These are phyloP conservation scores for Moesziomyces globuligerus DNA, from an alignment of 1,284 basidiomycete genomes.

Conservation along the genomic window DNA sequence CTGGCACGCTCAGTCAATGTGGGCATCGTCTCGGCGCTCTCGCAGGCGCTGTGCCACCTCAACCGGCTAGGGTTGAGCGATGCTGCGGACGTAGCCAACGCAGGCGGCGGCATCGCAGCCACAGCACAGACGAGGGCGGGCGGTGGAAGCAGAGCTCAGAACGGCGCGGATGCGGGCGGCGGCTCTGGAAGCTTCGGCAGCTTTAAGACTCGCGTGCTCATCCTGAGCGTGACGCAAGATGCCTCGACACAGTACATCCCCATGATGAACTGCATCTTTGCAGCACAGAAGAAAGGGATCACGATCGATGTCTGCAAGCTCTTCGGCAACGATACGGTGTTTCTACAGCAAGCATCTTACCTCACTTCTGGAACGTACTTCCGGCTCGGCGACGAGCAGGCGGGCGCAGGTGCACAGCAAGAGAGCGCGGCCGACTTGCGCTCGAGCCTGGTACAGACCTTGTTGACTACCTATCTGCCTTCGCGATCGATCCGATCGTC, in stretches of 20 bases:
- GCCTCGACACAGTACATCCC: constrained; percentile 89
- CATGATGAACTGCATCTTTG: constrained; percentile 99
- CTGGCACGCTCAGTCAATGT: constrained; percentile 36
- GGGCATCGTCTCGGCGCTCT: constrained; percentile 46
- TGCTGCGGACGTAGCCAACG: constrained; percentile 27
- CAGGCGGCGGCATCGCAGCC: constrained; percentile 15
- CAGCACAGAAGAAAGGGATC: constrained; percentile 95
- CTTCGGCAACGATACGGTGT: constrained; percentile 88
- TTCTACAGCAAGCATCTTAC: constrained; percentile 95
- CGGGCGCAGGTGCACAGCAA: constrained; percentile 74
- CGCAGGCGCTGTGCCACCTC: constrained; percentile 53
- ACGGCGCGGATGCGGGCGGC: constrained; percentile 3
- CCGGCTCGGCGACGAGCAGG: constrained; percentile 80
- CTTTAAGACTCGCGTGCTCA: constrained; percentile 75
- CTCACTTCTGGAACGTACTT: constrained; percentile 94
- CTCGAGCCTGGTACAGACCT: constrained; percentile 52
- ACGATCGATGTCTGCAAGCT: constrained; percentile 95
- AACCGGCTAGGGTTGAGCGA: constrained; percentile 37
- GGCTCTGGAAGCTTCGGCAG: constrained; percentile 17
- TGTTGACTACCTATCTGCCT: constrained; percentile 58
- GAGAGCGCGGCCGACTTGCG: constrained; percentile 24
- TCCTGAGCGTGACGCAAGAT: constrained; percentile 91
- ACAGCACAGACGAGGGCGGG: constrained; percentile 35
- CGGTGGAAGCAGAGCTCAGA: constrained; percentile 10
- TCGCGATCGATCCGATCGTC: constrained; percentile 75